Base-by-base conservation (phyloP, 2,329 filamentous ascomycete genomes). In the Pseudocercospora eumusae region DNA sequence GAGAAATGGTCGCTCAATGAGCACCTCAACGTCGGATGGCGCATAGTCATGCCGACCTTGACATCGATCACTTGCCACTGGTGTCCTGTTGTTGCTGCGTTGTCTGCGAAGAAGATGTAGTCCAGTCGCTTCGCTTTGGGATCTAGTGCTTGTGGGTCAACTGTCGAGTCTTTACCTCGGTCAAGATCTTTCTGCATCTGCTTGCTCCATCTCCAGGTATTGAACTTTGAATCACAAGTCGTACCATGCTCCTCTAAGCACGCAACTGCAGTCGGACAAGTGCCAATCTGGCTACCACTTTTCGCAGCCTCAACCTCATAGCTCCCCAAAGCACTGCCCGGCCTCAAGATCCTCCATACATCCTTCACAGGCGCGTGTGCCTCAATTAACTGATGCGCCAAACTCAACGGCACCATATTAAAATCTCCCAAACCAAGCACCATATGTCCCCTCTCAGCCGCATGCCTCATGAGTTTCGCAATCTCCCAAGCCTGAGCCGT, bases 1-100 rank as follows among this genome's bases (percentile, higher is more conserved):
- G 91, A 92, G 75, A 97, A 98, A 75, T 98, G 95, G 73, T 99
- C 93, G 69, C 92, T 97, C 25, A 98, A 82, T 1, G 92, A 96
- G 78, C 92, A 96, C 65, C 86, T 83, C 1, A 97, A 81, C 1
- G 84, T 85, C 0, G 92, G 91, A 75, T 97, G 93, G 9, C 91
- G 87, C 73, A 89, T 84, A 20, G 86, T 88, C 86, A 97, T 92
- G 63, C 89, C 88, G 1, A 99, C 89, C 55, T 86, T 83, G 2
- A 85, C 88, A 7, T 84, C 82, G 62, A 86, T 82, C 62, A 97
- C 86, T 11, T 84, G 79, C 92, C 93, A 97, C 60, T 77, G 76
- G 6, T 72, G 64, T 8, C 72, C 72, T 18, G 71, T 71, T n/a
- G 52, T 54, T n/a, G 69, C 62, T 47, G 71, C 66, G 20, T 69